Conservation (phyloP, 345 rosid species). For the Conringia planisiliqua region DNA sequence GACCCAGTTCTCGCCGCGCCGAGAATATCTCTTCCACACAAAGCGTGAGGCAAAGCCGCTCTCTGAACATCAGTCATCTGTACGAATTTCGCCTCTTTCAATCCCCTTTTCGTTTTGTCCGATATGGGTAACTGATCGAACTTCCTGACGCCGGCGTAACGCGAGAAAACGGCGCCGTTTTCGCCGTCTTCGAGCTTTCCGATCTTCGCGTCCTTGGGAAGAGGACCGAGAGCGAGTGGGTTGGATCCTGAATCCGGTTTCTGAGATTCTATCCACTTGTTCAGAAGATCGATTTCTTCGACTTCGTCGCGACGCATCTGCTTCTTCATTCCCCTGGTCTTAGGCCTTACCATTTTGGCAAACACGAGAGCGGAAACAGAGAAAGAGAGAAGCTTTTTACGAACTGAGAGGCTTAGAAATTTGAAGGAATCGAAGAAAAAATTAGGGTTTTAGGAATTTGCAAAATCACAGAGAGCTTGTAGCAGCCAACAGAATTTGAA, state of each 20-base stretch:
- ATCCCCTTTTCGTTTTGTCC: conserved; percentile 61
- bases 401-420: not conserved
- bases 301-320: conserved; percentile 41
- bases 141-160: conserved; percentile 53
- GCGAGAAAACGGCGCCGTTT: conserved; percentile 43
- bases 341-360: conserved; percentile 41
- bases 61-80: conserved; percentile 85
- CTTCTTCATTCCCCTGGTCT: conserved; percentile 38
- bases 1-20: conserved; percentile 99
- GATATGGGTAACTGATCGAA: conserved; percentile 77
- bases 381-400: not conserved
- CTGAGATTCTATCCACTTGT: conserved; percentile 73
- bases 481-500: not conserved
- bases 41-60: conserved; percentile 80
- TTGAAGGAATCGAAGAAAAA: not conserved
- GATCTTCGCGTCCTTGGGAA: conserved; percentile 44
- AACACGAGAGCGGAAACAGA: not conserved
- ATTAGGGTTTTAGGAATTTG: conserved; percentile 10
- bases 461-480: not conserved
- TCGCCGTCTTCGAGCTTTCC: conserved; percentile 46
- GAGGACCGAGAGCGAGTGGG: conserved; percentile 57
- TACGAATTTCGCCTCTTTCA: conserved; percentile 49
- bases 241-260: conserved; percentile 86
- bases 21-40: conserved; percentile 82
- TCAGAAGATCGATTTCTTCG: conserved; percentile 53